A percentile compares a stretch with the other conserved stretches of the same genome.
These are phyloP conservation scores for Maudiozyma pseudohumilis DNA, from an alignment of 805 yeast species.

Conservation along the genomic window DNA sequence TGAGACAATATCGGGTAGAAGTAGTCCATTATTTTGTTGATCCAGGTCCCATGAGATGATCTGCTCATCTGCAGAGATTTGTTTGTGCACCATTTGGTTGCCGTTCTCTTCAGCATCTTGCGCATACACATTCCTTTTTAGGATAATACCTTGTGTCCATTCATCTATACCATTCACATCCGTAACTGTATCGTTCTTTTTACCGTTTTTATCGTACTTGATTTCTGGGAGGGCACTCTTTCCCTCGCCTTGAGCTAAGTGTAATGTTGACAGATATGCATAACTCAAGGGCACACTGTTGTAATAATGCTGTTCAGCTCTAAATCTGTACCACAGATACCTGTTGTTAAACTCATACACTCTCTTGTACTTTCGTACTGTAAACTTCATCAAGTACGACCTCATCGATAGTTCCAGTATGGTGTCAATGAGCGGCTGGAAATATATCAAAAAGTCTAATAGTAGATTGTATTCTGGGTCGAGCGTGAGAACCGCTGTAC, in stretches of 20 bases:
- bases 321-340: conserved; percentile 7
- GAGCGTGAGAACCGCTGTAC: conserved; percentile 1
- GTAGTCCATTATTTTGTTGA: conserved; percentile 13
- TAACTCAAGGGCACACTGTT: not conserved
- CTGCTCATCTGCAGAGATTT: not conserved
- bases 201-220: not conserved
- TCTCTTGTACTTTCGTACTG: conserved; percentile 9
- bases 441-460: conserved; percentile 7
- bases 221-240: not conserved
- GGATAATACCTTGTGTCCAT: not conserved
- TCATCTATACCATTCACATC: not conserved
- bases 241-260: not conserved
- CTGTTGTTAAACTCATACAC: conserved; percentile 4
- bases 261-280: not conserved
- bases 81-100: not conserved
- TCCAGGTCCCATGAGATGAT: conserved; percentile 13
- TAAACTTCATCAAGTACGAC: conserved; percentile 4
- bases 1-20: conserved; percentile 15
- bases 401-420: not conserved
- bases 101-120: not conserved
- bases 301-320: not conserved
- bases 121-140: not conserved
- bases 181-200: not conserved
- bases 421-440: conserved; percentile 2
- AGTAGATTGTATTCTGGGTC: conserved; percentile 9